phyloP scores from a whole-genome alignment of 202 grass and related monocot genomes.

The Carex arenaria region DNA sequence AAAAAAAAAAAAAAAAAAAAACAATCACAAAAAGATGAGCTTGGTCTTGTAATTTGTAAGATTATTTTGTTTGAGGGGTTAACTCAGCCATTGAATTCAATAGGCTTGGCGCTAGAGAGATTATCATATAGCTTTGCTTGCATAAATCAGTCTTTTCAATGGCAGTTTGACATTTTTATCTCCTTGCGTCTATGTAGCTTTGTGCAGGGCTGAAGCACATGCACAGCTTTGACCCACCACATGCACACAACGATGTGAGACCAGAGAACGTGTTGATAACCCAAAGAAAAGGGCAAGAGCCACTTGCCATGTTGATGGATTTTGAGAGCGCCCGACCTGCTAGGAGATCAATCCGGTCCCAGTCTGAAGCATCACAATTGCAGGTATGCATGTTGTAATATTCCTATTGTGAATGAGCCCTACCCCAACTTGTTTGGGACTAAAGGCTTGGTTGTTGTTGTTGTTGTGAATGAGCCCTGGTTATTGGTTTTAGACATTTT shows the following conservation, averaged over 20 bases:
- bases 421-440: too few relatives aligned
- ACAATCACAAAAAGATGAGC: background rate
- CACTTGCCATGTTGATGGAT: slow-evolving; percentile 87
- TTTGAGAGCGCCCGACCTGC: slow-evolving; percentile 74
- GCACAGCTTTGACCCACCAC: slow-evolving; percentile 92
- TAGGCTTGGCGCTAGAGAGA: background rate
- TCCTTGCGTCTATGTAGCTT: slow-evolving; percentile 41
- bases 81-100: background rate
- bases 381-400: slow-evolving; percentile 35
- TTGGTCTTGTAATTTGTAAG: background rate
- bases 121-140: background rate
- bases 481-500: background rate
- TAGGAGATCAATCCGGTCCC: slow-evolving; percentile 62
- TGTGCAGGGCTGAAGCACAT: slow-evolving; percentile 83
- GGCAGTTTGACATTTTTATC: background rate
- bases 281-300: slow-evolving; percentile 47
- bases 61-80: background rate
- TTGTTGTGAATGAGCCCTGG: slow-evolving; percentile 1
- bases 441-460: too few relatives aligned
- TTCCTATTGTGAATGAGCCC: too few relatives aligned
- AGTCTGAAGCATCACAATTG: slow-evolving; percentile 59
- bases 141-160: background rate
- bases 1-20: background rate
- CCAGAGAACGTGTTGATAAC: slow-evolving; percentile 85
- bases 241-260: slow-evolving; percentile 84